Percentiles rank a stretch among this genome's conserved stretches.
phyloP scores from a whole-genome alignment of 2,329 filamentous ascomycete genomes.

The Botrytis elliptica region DNA sequence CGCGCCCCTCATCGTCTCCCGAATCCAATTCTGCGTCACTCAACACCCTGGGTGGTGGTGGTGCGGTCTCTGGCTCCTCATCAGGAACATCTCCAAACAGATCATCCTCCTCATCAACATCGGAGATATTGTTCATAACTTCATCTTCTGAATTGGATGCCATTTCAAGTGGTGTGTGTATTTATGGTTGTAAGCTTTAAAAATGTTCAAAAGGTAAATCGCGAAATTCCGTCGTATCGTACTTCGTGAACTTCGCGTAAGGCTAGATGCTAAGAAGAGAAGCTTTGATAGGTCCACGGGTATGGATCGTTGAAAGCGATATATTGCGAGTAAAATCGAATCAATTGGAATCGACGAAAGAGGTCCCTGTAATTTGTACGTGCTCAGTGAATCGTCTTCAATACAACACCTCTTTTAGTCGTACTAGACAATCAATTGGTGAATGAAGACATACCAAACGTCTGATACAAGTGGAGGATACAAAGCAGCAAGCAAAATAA shows the following conservation, averaged over 20 bases:
- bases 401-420: background rate
- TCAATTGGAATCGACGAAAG: background rate
- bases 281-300: background rate
- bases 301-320: background rate
- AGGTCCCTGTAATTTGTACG: background rate
- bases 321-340: background rate
- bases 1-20: constrained; percentile 60
- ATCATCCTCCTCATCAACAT: constrained; percentile 55
- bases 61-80: constrained; percentile 29
- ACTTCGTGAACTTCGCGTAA: constrained; percentile 1
- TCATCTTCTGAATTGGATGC: constrained; percentile 36
- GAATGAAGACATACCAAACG: background rate
- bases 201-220: background rate
- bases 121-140: constrained; percentile 43
- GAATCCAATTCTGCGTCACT: constrained; percentile 63
- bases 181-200: background rate
- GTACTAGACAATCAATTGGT: background rate
- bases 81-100: constrained; percentile 59
- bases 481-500: background rate
- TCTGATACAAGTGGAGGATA: background rate
- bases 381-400: background rate
- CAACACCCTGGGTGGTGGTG: constrained; percentile 42
- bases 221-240: background rate
- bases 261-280: background rate
- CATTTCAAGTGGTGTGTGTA: constrained; percentile 21